These are phyloP conservation scores for Parasarocladium wereldwijsianum DNA, from an alignment of 2,329 filamentous ascomycete genomes.

Conservation along the genomic window DNA sequence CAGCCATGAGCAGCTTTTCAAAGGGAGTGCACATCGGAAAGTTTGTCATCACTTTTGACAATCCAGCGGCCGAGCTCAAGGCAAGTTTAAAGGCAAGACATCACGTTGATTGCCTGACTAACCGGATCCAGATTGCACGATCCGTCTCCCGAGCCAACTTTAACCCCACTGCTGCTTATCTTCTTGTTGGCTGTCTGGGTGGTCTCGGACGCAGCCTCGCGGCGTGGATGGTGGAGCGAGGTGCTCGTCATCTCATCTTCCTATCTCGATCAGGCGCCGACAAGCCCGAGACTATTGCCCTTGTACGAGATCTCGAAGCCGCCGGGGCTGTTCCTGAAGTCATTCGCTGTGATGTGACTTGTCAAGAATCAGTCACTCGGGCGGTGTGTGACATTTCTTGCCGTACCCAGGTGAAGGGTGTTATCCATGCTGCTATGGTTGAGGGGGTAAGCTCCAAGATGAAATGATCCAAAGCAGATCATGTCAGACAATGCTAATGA, in stretches of 20 bases:
- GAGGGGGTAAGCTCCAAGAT: neutral
- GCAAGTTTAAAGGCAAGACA: too few species aligned
- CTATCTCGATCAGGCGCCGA: conserved; percentile 15
- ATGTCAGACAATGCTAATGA: too few species aligned
- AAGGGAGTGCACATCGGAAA: conserved; percentile 4
- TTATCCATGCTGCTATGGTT: conserved; percentile 20
- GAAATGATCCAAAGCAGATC: too few species aligned
- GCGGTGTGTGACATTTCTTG: conserved; percentile 5
- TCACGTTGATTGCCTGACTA: too few species aligned
- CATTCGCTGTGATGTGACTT: conserved; percentile 10
- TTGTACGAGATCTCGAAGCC: conserved; percentile 8
- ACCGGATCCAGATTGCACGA: conserved; percentile 2
- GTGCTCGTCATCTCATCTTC: conserved; percentile 16
- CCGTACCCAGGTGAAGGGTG: conserved; percentile 11
- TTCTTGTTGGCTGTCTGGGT: conserved; percentile 12
- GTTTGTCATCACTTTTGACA: conserved; percentile 2
- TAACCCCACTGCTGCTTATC: conserved; percentile 7
- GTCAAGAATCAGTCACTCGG: conserved; percentile 7
- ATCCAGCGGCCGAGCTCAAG: conserved; percentile 2
- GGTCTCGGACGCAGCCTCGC: conserved; percentile 18
- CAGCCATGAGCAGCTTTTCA: conserved; percentile 1
- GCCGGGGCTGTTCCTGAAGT: conserved; percentile 11
- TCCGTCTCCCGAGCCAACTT: too few species aligned
- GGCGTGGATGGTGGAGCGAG: conserved; percentile 16
- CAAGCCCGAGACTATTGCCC: conserved; percentile 9